phyloP scores from a whole-genome alignment of 1,284 basidiomycete genomes.

The Heliocybe sulcata region DNA sequence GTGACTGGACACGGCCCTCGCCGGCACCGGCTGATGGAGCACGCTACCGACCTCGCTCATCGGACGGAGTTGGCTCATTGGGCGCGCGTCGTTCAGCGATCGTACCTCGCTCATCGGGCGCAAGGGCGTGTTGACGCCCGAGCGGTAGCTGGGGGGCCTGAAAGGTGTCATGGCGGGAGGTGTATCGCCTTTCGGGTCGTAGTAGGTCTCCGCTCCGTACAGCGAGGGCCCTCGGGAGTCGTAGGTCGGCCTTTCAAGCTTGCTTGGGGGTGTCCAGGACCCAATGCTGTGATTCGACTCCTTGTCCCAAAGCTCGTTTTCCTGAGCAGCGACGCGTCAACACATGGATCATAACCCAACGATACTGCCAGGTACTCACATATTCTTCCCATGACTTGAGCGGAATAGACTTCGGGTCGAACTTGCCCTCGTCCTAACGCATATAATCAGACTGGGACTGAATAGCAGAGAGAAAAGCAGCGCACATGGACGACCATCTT shows the following conservation, averaged over 20 bases:
- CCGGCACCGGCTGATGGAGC: conserved; percentile 50
- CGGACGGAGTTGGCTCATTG: conserved; percentile 24
- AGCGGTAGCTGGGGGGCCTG: conserved; percentile 64
- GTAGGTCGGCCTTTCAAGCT: conserved; percentile 63
- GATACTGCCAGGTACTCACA: too few species aligned
- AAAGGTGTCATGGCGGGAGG: conserved; percentile 54
- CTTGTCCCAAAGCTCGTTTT: conserved; percentile 96
- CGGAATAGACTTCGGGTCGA: conserved; percentile 87
- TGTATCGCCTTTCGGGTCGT: conserved; percentile 63
- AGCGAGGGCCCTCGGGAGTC: conserved; percentile 65
- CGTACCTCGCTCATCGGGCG: conserved; percentile 22
- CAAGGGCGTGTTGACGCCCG: conserved; percentile 70
- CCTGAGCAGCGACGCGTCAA: conserved; percentile 29
- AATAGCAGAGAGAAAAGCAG: background rate
- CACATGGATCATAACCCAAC: background rate
- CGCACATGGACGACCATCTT: conserved; percentile 89
- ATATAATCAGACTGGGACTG: conserved; percentile 7
- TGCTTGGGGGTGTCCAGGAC: conserved; percentile 71
- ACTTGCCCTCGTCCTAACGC: conserved; percentile 90
- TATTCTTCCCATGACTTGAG: conserved; percentile 97
- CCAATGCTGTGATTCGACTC: conserved; percentile 89
- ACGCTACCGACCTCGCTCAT: conserved; percentile 15
- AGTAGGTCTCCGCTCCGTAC: conserved; percentile 78
- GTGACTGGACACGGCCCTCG: conserved; percentile 67
- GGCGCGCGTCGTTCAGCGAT: conserved; percentile 3